phyloP scores from a whole-genome alignment of 495 filamentous ascomycete species.

The Recurvomyces mirabilis region DNA sequence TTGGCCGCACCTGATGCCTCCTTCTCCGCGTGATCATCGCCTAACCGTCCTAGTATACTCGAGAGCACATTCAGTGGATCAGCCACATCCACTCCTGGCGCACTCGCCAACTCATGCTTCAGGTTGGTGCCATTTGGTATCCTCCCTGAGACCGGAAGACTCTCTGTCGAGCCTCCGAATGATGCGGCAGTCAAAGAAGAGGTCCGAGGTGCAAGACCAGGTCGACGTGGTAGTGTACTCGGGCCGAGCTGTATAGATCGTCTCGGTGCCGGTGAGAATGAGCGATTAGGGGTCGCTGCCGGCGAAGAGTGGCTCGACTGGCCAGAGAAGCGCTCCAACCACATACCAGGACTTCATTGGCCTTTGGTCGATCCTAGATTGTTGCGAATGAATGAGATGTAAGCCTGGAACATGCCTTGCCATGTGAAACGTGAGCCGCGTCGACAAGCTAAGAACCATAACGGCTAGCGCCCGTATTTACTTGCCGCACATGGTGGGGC shows the following conservation, averaged over 20 bases:
- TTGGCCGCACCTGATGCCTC: constrained; percentile 20
- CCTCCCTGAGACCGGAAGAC: constrained; percentile 50
- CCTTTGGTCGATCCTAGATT: no score
- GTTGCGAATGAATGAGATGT: no score
- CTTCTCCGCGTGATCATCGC: constrained; percentile 18
- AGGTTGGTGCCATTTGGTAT: constrained; percentile 54
- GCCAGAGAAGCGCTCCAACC: constrained; percentile 75
- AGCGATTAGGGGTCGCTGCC: constrained; percentile 48
- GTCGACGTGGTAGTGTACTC: constrained; percentile 43
- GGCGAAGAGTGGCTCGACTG: constrained; percentile 55
- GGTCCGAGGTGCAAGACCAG: constrained; percentile 49
- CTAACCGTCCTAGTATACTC: constrained; percentile 51
- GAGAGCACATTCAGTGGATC: constrained; percentile 67
- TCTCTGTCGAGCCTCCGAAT: constrained; percentile 59
- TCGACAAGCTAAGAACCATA: no score
- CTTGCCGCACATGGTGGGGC: no score
- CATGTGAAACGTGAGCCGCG: no score
- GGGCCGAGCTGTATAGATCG: constrained; percentile 50
- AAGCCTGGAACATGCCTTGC: no score
- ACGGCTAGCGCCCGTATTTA: no score
- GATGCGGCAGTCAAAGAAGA: constrained; percentile 57
- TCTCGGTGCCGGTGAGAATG: constrained; percentile 59
- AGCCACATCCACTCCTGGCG: constrained; percentile 39
- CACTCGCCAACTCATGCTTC: constrained; percentile 43
- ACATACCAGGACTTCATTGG: constrained; percentile 43